These are phyloP conservation scores for Moesziomyces antarcticus DNA, from an alignment of 1,284 basidiomycete species.

Conservation along the genomic window DNA sequence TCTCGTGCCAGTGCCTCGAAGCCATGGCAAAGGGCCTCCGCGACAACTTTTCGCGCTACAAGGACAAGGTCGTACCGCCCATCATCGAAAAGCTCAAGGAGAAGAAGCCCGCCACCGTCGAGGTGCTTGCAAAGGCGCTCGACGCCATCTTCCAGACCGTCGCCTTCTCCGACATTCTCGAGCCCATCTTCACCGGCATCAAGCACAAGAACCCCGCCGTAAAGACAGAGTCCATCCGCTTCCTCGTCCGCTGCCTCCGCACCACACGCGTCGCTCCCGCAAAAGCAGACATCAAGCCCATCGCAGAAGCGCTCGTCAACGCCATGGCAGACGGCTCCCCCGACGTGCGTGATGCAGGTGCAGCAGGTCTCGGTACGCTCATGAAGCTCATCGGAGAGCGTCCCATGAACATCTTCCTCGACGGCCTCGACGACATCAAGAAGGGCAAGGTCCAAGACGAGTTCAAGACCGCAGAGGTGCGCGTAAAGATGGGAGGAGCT, in stretches of 20 bases:
- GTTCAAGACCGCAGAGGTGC: constrained; percentile 72
- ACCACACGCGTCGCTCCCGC: constrained; percentile 75
- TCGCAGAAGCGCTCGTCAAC: constrained; percentile 81
- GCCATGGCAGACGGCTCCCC: constrained; percentile 89
- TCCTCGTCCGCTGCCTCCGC: constrained; percentile 82
- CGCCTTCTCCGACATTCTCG: constrained; percentile 81
- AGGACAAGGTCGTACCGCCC: constrained; percentile 79
- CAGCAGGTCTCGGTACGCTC: constrained; percentile 85
- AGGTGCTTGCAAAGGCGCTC: constrained; percentile 85
- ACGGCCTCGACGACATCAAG: constrained; percentile 85
- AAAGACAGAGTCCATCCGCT: constrained; percentile 91
- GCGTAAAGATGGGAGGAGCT: constrained; percentile 51
- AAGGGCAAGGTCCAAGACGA: constrained; percentile 93
- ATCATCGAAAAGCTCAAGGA: constrained; percentile 95
- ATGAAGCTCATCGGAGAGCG: constrained; percentile 99
- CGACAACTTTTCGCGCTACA: constrained; percentile 78
- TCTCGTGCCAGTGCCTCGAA: constrained; percentile 86
- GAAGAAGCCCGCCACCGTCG: constrained; percentile 88
- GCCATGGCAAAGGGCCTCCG: constrained; percentile 83
- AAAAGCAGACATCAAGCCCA: constrained; percentile 81
- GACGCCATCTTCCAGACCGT: constrained; percentile 88
- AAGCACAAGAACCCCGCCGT: constrained; percentile 96
- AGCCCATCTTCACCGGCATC: constrained; percentile 81
- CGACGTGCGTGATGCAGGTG: constrained; percentile 89
- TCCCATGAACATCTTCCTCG: constrained; percentile 86